These are phyloP conservation scores for Penicillium soppii DNA, from an alignment of 495 filamentous ascomycete genomes.

Conservation along the genomic window DNA sequence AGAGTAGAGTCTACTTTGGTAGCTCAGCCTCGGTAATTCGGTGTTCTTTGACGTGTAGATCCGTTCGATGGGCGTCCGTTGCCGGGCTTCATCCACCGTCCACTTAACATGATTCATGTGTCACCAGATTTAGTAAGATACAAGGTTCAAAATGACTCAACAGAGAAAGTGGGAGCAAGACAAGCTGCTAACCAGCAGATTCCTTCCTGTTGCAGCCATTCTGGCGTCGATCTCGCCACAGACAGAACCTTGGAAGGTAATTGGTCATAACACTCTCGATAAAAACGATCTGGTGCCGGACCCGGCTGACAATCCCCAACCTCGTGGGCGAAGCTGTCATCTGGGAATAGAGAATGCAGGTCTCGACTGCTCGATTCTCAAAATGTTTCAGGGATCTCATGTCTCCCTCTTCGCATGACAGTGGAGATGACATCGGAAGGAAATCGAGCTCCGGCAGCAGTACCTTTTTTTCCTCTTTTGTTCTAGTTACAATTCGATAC, in stretches of 20 bases:
- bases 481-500: background rate
- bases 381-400: background rate
- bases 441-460: background rate
- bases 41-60: background rate
- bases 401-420: constrained; percentile 6
- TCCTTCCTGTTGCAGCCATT: background rate
- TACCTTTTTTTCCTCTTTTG: background rate
- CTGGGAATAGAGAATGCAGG: background rate
- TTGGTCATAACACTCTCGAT: background rate
- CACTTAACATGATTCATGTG: background rate
- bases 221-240: background rate
- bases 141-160: background rate
- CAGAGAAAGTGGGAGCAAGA: background rate
- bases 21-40: background rate
- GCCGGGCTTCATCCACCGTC: too few species aligned
- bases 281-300: background rate
- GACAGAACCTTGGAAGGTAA: background rate
- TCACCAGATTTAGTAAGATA: background rate
- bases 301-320: constrained; percentile 1
- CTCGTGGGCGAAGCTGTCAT: background rate
- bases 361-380: constrained; percentile 1
- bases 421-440: constrained; percentile 5
- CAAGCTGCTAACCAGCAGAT: background rate
- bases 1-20: background rate
- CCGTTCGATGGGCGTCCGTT: too few species aligned